Conservation (phyloP, 768 basidiomycete species). For the Leccinum subgranulosum region DNA sequence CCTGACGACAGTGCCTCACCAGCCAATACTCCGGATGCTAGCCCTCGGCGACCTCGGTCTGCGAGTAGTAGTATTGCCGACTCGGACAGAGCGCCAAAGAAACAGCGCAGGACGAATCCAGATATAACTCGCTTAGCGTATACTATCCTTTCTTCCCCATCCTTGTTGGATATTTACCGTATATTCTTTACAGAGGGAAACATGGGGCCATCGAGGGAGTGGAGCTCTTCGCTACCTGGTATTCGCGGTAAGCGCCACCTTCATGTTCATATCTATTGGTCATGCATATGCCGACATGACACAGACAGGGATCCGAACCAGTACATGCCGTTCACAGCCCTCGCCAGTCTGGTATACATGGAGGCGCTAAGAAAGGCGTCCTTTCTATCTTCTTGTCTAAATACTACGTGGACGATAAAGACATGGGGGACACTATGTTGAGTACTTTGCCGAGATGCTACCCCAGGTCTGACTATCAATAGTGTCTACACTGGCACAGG, state of each 20-base stretch:
- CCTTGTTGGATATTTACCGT: background rate
- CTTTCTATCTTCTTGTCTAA: background rate
- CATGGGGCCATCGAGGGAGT: background rate
- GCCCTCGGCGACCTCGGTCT: background rate
- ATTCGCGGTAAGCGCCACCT: background rate
- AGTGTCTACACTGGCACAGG: constrained; percentile 31
- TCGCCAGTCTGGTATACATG: background rate
- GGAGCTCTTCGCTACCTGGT: background rate
- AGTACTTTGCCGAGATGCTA: background rate
- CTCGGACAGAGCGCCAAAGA: background rate
- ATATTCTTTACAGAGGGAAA: background rate
- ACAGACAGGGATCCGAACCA: background rate
- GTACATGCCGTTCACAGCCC: background rate
- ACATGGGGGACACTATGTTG: background rate
- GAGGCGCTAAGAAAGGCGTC: background rate
- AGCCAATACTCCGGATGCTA: background rate
- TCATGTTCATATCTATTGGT: too few species aligned
- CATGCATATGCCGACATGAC: background rate
- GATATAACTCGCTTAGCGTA: background rate
- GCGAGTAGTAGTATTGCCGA: background rate
- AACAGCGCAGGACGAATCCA: background rate
- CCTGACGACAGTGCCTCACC: background rate
- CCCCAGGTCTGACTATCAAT: background rate
- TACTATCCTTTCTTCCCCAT: background rate
- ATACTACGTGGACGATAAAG: background rate